Base-by-base conservation (phyloP, 1,284 basidiomycete genomes). In the Macrocystidia cucumis region DNA sequence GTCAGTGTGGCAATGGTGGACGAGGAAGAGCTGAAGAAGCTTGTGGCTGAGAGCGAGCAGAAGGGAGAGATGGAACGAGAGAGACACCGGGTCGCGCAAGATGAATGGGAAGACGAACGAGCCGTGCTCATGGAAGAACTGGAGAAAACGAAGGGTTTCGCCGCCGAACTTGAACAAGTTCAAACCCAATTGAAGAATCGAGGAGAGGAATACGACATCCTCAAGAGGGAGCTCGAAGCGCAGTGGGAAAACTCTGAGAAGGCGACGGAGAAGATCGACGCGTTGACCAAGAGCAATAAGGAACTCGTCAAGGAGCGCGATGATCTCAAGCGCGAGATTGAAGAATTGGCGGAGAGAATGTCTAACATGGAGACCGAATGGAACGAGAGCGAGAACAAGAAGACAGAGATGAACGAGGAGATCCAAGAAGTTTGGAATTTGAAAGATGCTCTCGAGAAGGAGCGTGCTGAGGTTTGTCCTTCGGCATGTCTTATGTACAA, bases 211-310 rank as follows among this genome's bases (percentile, higher is more conserved):
- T 55, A 67, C 16, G 49, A 44, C 3, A 56, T 67, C 11, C 56
- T 79, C 36, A 71, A 71, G 52, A 56, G 60, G 1, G 74, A 81
- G 51, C 53, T 79, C 25, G 72, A 78, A 44, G 71, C 73, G 5
- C 78, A 77, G 51, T 78, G 76, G 70, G 63, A 66, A 34, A 62
- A 77, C 44, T 74, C 78, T 13, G 74, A 74, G 52, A 65, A 49
- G 27, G 51, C 56, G 9, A 49, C 59, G 11, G 69, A 68, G 31
- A 68, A 61, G 46, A 67, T 75, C 40, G 60, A 68, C 16, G 42
- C 40, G 8, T 41, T 63, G 20, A 48, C 57, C 33, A 47, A 49
- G 19, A 57, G 54, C 31, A 52, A 50, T 29, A 37, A 39, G n/a
- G 55, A 54, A 18, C 43, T 74, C 22, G 65, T 74, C 49, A 52